phyloP scores from a whole-genome alignment of 2,329 filamentous ascomycete species.

The Aspergillus glaucus region DNA sequence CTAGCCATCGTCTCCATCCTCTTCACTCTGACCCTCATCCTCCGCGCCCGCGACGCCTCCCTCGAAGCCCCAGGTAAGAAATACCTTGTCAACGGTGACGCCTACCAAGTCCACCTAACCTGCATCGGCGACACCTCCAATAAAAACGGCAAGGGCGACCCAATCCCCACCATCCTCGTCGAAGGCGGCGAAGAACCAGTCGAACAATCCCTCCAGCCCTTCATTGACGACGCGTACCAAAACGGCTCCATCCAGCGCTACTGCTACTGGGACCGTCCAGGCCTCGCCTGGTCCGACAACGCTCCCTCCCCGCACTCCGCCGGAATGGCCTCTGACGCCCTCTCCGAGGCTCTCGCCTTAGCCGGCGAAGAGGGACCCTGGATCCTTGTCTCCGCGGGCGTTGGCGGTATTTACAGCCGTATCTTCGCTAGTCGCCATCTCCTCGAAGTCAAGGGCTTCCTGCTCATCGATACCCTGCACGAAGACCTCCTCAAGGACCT shows the following conservation, averaged over 20 bases:
- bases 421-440: slow-evolving; percentile 84
- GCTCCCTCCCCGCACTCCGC: slow-evolving; percentile 89
- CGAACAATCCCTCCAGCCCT: slow-evolving; percentile 71
- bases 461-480: slow-evolving; percentile 83
- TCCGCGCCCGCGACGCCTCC: slow-evolving; percentile 73
- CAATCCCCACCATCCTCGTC: slow-evolving; percentile 70
- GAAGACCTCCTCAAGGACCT: slow-evolving; percentile 71
- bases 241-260: slow-evolving; percentile 82
- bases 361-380: slow-evolving; percentile 82
- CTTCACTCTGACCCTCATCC: slow-evolving; percentile 69
- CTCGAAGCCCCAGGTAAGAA: slow-evolving; percentile 66
- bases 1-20: slow-evolving; percentile 65
- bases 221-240: slow-evolving; percentile 67
- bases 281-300: slow-evolving; percentile 81
- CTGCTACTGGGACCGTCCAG: slow-evolving; percentile 93
- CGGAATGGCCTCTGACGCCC: slow-evolving; percentile 81
- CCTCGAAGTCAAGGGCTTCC: slow-evolving; percentile 65
- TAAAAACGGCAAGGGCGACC: slow-evolving; percentile 41
- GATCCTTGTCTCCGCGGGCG: slow-evolving; percentile 78
- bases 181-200: slow-evolving; percentile 77
- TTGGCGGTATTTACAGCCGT: slow-evolving; percentile 81
- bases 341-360: slow-evolving; percentile 76
- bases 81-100: slow-evolving; percentile 74
- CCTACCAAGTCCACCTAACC: slow-evolving; percentile 80
- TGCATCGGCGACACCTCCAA: slow-evolving; percentile 68